These are phyloP conservation scores for Calocybe indica DNA, from an alignment of 768 basidiomycete species.

Conservation along the genomic window DNA sequence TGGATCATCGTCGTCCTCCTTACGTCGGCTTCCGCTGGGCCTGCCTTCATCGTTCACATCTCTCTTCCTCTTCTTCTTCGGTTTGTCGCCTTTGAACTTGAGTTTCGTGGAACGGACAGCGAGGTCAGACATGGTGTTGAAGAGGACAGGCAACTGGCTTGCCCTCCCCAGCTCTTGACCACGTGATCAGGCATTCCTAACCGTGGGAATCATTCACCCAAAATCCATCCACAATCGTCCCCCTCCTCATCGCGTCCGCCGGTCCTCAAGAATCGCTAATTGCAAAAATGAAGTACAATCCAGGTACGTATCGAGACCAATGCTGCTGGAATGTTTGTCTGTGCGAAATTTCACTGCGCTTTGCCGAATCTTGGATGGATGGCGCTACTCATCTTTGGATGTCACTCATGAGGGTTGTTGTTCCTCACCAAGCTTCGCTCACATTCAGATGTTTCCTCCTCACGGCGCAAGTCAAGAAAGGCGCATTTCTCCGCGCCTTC, in stretches of 20 bases:
- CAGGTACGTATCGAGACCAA: slow-evolving; percentile 52
- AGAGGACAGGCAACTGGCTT: too few species aligned
- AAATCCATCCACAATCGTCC: slow-evolving; percentile 14
- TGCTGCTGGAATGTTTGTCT: slow-evolving; percentile 13
- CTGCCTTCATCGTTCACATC: slow-evolving; percentile 45
- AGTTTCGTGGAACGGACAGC: slow-evolving; percentile 70
- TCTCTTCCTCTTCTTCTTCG: slow-evolving; percentile 75
- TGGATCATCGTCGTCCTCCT: slow-evolving; percentile 55
- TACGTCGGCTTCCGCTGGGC: slow-evolving; percentile 39
- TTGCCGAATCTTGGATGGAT: slow-evolving; percentile 43
- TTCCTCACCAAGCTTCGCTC: slow-evolving; percentile 24
- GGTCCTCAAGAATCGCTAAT: slow-evolving; percentile 50
- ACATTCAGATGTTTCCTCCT: slow-evolving; percentile 74
- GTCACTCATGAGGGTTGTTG: slow-evolving; percentile 19
- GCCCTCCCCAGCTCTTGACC: neutral
- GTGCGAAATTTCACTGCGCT: slow-evolving; percentile 8
- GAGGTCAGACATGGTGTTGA: slow-evolving; percentile 22
- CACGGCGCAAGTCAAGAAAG: slow-evolving; percentile 97
- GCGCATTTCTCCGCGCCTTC: slow-evolving; percentile 96
- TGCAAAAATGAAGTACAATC: slow-evolving; percentile 70
- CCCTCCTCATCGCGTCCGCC: slow-evolving; percentile 42
- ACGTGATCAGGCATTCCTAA: slow-evolving; percentile 24
- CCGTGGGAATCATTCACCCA: slow-evolving; percentile 30
- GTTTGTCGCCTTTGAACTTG: slow-evolving; percentile 86
- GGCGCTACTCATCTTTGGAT: slow-evolving; percentile 34